Evolutionary conservation across 2,329 filamentous ascomycete genomes (phyloP).

Genomic region (Zelopaecilomyces penicillatus): DNA sequence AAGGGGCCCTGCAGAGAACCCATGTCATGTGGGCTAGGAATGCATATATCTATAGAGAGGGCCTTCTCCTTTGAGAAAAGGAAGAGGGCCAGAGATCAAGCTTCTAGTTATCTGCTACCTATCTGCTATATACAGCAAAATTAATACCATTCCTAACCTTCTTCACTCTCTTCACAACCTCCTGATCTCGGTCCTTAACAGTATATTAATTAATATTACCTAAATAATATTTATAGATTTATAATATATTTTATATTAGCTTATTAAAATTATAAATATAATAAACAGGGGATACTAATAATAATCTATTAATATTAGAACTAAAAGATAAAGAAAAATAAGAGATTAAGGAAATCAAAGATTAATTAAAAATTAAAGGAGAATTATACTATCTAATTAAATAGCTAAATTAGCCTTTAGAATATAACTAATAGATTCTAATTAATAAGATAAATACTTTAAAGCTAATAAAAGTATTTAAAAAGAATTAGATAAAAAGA

Average conservation of each 20-base stretch:
- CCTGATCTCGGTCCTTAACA: too few relatives aligned
- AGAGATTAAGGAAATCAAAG: neutral
- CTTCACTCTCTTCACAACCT: too few relatives aligned
- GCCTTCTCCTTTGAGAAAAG: too few relatives aligned
- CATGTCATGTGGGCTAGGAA: too few relatives aligned
- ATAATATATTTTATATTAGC: neutral
- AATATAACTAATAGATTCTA: neutral
- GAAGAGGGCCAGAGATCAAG: too few relatives aligned
- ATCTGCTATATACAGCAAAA: too few relatives aligned
- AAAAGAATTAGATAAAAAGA: neutral
- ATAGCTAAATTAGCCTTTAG: neutral
- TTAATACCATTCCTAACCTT: too few relatives aligned
- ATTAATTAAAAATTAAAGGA: neutral
- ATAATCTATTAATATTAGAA: neutral
- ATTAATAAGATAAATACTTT: neutral
- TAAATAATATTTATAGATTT: neutral
- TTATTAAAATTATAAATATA: neutral
- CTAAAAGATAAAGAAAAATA: neutral
- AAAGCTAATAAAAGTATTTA: neutral
- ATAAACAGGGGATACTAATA: neutral
- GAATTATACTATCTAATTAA: neutral
- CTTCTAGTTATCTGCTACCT: too few relatives aligned
- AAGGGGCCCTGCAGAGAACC: too few relatives aligned
- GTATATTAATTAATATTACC: neutral
- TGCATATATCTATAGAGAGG: too few relatives aligned